These are phyloP conservation scores for Aspergillus conjunctus DNA, from an alignment of 495 filamentous ascomycete genomes.

Conservation along the genomic window DNA sequence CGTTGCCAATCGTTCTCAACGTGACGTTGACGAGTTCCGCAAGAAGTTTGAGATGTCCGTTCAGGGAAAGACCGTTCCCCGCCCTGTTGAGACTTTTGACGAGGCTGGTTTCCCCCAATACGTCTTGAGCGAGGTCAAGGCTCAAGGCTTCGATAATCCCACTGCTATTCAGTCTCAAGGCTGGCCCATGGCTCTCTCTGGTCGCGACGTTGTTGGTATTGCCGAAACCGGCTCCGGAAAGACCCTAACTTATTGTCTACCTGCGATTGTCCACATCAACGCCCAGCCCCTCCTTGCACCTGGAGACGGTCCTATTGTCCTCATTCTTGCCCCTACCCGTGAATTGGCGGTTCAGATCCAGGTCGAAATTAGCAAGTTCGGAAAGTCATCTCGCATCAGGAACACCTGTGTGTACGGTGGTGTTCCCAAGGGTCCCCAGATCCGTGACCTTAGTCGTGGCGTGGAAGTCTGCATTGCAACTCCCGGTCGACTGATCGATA, in stretches of 20 bases:
- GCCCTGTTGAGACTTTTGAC: constrained; percentile 93
- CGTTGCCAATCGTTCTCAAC: constrained; percentile 70
- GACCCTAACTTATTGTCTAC: constrained; percentile 97
- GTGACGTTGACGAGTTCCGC: constrained; percentile 86
- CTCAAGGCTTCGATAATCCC: constrained; percentile 88
- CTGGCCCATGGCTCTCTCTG: constrained; percentile 98
- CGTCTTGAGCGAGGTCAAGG: constrained; percentile 97
- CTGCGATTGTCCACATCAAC: constrained; percentile 99
- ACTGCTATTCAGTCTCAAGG: constrained; percentile 98
- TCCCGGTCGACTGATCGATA: constrained; percentile 95
- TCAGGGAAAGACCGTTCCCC: constrained; percentile 75
- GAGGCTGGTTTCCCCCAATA: constrained; percentile 96
- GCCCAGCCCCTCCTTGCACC: constrained; percentile 96
- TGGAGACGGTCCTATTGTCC: constrained; percentile 94
- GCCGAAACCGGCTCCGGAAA: constrained; percentile 99
- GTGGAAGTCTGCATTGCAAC: constrained; percentile 99
- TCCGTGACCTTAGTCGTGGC: constrained; percentile 88
- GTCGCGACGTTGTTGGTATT: constrained; percentile 98
- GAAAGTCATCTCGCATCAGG: constrained; percentile 95
- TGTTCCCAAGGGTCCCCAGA: constrained; percentile 95
- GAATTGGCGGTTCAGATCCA: constrained; percentile 98
- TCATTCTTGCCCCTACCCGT: constrained; percentile 93
- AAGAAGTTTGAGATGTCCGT: constrained; percentile 77
- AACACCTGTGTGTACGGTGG: constrained; percentile 99
- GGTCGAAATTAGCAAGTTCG: constrained; percentile 99